Evolutionary conservation across 2,329 filamentous ascomycete species (phyloP).

Genomic region (Fusarium penzigii): DNA sequence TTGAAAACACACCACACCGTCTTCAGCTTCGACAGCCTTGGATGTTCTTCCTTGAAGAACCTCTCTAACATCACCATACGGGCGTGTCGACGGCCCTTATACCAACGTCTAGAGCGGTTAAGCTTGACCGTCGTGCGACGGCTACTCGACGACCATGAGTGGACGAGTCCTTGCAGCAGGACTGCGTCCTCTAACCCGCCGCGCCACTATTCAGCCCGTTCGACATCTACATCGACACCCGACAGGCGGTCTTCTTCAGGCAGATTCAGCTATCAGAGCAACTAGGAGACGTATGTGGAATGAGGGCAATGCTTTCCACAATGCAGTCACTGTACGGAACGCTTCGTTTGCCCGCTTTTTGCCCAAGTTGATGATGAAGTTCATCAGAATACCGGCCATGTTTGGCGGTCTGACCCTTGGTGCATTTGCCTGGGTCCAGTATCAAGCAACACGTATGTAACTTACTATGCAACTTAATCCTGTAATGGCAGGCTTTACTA

Average conservation of each 20-base stretch:
- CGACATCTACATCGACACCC: constrained; percentile 69
- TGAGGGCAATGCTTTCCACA: constrained; percentile 82
- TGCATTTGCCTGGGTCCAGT: constrained; percentile 88
- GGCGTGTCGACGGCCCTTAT: constrained; percentile 28
- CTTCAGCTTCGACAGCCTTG: constrained; percentile 4
- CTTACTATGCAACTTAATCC: not conserved
- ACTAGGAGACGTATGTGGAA: constrained; percentile 71
- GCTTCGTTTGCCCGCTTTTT: constrained; percentile 67
- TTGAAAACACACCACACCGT: constrained; percentile 18
- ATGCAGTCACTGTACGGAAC: constrained; percentile 66
- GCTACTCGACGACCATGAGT: constrained; percentile 34
- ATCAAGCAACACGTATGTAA: constrained; percentile 82
- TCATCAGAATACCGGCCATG: constrained; percentile 83
- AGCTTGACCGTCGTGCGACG: constrained; percentile 14
- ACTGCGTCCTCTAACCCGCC: constrained; percentile 66
- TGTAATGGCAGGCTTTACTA: constrained; percentile 18
- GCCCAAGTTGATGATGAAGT: constrained; percentile 88
- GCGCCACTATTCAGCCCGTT: constrained; percentile 53
- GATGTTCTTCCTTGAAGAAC: constrained; percentile 21
- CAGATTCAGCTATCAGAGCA: constrained; percentile 63
- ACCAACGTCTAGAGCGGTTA: constrained; percentile 13
- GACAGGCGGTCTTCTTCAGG: constrained; percentile 68
- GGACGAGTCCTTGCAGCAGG: constrained; percentile 63
- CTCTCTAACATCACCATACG: constrained; percentile 18
- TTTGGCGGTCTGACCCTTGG: constrained; percentile 88